Evolutionary conservation across 208 protist species (phyloP).

Genomic region (Crithidia expoeki): DNA sequence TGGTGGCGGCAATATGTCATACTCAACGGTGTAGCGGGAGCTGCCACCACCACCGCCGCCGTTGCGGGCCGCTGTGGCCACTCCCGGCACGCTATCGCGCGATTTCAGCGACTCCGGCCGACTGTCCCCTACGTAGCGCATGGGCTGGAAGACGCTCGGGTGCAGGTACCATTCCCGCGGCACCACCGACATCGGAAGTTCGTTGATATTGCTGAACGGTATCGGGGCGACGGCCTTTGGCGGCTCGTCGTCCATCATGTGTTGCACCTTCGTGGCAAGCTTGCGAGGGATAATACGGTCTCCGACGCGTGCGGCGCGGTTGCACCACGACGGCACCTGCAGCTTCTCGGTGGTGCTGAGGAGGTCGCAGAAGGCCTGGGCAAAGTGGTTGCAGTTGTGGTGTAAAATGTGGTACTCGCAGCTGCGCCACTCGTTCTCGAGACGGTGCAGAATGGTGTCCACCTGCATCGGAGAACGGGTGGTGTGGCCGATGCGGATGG

Average conservation of each 20-base stretch:
- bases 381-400: conserved; percentile 94
- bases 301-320: conserved; percentile 78
- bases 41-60: conserved; percentile 3
- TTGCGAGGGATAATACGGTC: conserved; percentile 68
- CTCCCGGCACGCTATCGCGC: conserved; percentile 6
- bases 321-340: conserved; percentile 84
- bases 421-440: conserved; percentile 90
- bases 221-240: conserved; percentile 48
- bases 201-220: conserved; percentile 34
- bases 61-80: neutral
- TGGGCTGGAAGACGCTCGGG: conserved; percentile 60
- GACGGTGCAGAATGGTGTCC: conserved; percentile 82
- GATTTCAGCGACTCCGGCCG: neutral
- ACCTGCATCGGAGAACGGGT: conserved; percentile 82
- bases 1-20: conserved; percentile 17
- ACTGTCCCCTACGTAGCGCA: conserved; percentile 41
- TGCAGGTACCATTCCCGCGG: conserved; percentile 76
- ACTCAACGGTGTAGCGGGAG: conserved; percentile 18
- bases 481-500: conserved; percentile 74
- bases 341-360: conserved; percentile 81
- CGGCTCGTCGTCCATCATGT: conserved; percentile 73
- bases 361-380: conserved; percentile 75
- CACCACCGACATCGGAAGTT: conserved; percentile 79
- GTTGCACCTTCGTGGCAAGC: conserved; percentile 79
- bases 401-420: conserved; percentile 89